phyloP scores from a whole-genome alignment of 306 rosid genomes.

The Vachellia pachyceras region DNA sequence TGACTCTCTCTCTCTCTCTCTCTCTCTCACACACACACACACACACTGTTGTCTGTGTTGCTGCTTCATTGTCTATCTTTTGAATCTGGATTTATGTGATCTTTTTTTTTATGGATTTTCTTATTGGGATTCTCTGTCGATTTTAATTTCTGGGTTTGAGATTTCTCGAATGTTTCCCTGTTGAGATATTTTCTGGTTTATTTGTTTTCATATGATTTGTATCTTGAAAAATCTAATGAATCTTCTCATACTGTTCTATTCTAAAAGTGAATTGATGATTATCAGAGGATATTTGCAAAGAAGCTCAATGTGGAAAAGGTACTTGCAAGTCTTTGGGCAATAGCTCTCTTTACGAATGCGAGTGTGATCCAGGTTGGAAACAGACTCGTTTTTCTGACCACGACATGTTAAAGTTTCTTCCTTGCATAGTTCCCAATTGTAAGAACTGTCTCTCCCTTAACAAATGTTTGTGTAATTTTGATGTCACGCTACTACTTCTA shows the following conservation, averaged over 20 bases:
- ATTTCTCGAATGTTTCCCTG: background rate
- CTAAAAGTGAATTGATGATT: slow-evolving; percentile 21
- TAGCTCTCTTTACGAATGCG: slow-evolving; percentile 63
- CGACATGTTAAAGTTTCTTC: slow-evolving; percentile 62
- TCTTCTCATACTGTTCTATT: slow-evolving; percentile 15
- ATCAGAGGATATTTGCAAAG: slow-evolving; percentile 73
- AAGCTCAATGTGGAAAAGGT: slow-evolving; percentile 80
- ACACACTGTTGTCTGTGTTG: background rate
- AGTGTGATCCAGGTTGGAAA: slow-evolving; percentile 83
- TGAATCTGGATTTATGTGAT: background rate
- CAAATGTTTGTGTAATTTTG: background rate
- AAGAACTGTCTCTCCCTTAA: slow-evolving; percentile 35
- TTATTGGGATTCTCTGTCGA: background rate
- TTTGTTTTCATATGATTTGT: background rate
- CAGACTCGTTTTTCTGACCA: slow-evolving; percentile 45
- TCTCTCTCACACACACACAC: too few species aligned
- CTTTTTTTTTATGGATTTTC: slow-evolving; percentile 12
- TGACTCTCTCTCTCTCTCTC: slow-evolving; percentile 19
- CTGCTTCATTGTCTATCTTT: slow-evolving; percentile 2
- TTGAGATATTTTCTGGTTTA: slow-evolving; percentile 25
- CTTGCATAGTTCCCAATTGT: slow-evolving; percentile 89
- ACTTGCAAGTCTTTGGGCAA: slow-evolving; percentile 69
- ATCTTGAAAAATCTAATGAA: background rate
- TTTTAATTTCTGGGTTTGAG: slow-evolving; percentile 23
- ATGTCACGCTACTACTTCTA: background rate